Percentiles rank a stretch among this genome's conserved stretches.
phyloP scores from a whole-genome alignment of 257 asterid genomes.

The Datura wrightii region DNA sequence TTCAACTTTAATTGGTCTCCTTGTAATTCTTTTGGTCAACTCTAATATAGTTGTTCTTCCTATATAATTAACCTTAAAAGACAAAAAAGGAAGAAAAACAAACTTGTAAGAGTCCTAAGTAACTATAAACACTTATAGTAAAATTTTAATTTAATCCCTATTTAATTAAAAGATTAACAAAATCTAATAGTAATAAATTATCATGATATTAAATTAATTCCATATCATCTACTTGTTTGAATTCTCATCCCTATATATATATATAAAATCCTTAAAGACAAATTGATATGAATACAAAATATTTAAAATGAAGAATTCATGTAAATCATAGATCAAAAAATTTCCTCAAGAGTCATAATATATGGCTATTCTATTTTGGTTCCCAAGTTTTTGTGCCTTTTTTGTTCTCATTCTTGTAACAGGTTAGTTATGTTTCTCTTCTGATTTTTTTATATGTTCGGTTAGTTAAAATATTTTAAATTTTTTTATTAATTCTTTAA shows the following conservation, averaged over 20 bases:
- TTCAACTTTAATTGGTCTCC: not conserved
- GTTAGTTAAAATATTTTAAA: too few relatives aligned
- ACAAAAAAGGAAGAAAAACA: not conserved
- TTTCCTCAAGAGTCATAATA: not conserved
- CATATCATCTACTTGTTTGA: not conserved
- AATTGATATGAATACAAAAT: not conserved
- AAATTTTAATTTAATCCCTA: not conserved
- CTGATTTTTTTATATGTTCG: too few relatives aligned
- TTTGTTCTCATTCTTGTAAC: slow-evolving; percentile 7
- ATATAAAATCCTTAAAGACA: not conserved
- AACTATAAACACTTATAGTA: not conserved
- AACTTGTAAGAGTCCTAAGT: not conserved
- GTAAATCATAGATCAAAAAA: not conserved
- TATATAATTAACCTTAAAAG: not conserved
- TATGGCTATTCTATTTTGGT: not conserved
- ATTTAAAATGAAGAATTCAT: not conserved
- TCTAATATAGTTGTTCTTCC: not conserved
- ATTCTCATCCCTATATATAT: not conserved
- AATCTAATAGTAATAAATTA: not conserved
- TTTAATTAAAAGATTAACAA: not conserved
- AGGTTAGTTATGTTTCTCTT: not conserved
- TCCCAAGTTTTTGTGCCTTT: slow-evolving; percentile 11
- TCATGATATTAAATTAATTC: not conserved
- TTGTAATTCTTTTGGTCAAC: not conserved
- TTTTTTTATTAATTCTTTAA: too few relatives aligned